Base-by-base conservation (phyloP, 768 basidiomycete species). In the Russula brevipes region DNA sequence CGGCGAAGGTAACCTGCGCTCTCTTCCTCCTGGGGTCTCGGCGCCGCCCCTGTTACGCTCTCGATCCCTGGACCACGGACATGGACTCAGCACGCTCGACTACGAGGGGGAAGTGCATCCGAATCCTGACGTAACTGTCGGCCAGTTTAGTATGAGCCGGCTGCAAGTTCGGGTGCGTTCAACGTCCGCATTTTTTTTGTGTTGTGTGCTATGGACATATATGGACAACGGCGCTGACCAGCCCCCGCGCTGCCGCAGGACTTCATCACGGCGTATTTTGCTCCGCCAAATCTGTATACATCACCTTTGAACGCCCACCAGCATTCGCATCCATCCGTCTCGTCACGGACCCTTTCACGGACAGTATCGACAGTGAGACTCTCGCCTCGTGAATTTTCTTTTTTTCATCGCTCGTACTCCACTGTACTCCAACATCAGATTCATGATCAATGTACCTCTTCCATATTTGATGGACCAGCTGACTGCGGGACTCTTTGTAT, bases 81-180 rank as follows among this genome's bases (percentile, higher is more conserved):
- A 69, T 30, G 73, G 76, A 53, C 36, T 45, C 10, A 77, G 77
- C 39, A 74, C 79, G 64, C 72, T 87, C 2, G 85, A 87, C 66
- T 89, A 85, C 80, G 83, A 82, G 64, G 87, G 86, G 12, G 78
- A 81, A 59, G 64, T 86, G 14, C 69, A 69, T 35, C 73, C 76
- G 49, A 66, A 71, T 12, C 69, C 74, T n/a, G 73, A 79, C 46
- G 71, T 79, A 47, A 72, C 70, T 0, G 74, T 75, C 47, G 80
- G 81, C 33, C 74, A 80, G 9, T 87, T 87, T 72, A 68, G 59
- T 36, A 76, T 79, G 1, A 77, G 71, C 12, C 76, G 77, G 46
- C 71, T 85, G 60, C 69, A 73, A 1, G 78, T 86, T 54, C 81
- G 81, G 80, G 85, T 84, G 69, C 64, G 75, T 59, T 24, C 10